A percentile compares a stretch with the other conserved stretches of the same genome.
Evolutionary conservation across 139 green algal genomes (phyloP).

Genomic region (Eudorina sp.): DNA sequence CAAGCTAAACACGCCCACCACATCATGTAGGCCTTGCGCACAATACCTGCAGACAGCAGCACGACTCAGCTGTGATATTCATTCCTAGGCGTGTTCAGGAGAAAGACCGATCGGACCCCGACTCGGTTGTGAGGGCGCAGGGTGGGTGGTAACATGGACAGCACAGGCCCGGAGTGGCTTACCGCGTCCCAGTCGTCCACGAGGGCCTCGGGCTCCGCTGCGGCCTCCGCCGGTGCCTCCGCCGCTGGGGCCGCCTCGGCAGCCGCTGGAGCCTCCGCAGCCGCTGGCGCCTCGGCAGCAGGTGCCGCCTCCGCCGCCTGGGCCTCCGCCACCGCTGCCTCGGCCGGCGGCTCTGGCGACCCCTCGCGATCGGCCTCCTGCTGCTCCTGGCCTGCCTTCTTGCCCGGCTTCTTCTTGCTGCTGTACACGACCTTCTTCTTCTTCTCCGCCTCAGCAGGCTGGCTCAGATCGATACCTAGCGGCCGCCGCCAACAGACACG

Average conservation of each 20-base stretch:
- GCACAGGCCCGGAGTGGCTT: not conserved
- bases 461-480: constrained; percentile 58
- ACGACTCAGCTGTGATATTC: no score
- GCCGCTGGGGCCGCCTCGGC: constrained; percentile 10
- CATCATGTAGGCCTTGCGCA: no score
- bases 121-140: no score
- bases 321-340: constrained; percentile 11
- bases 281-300: not conserved
- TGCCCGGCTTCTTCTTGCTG: constrained; percentile 72
- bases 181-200: constrained; percentile 66
- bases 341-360: not conserved
- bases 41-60: no score
- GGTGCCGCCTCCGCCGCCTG: not conserved
- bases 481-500: not conserved
- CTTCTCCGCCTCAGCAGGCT: constrained; percentile 64
- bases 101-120: no score
- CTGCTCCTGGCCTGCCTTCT: constrained; percentile 36
- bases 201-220: constrained; percentile 14
- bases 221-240: constrained; percentile 4
- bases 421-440: constrained; percentile 81
- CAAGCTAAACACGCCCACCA: no score
- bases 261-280: constrained; percentile 11
- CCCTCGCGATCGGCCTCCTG: constrained; percentile 1
- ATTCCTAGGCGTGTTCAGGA: no score
- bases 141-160: not conserved